phyloP scores from a whole-genome alignment of 805 yeast species.

The Clavispora santaluciae region DNA sequence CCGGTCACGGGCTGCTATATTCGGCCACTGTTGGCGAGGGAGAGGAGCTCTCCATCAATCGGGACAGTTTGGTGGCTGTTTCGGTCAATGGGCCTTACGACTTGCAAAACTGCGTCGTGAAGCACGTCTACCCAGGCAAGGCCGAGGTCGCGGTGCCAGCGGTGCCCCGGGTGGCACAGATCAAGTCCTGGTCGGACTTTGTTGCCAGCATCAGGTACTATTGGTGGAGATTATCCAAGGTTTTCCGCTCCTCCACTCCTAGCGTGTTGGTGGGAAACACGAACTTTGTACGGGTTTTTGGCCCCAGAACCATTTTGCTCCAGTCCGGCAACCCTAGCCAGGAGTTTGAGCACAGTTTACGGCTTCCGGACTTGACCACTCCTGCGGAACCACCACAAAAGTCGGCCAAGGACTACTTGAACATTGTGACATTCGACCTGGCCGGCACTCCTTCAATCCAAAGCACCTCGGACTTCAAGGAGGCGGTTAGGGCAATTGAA shows the following conservation, averaged over 20 bases:
- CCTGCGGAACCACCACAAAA: slow-evolving; percentile 12
- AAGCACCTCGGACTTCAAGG: slow-evolving; percentile 40
- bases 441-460: slow-evolving; percentile 39
- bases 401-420: slow-evolving; percentile 31
- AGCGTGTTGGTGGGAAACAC: slow-evolving; percentile 28
- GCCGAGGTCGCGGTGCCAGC: slow-evolving; percentile 6
- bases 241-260: slow-evolving; percentile 3
- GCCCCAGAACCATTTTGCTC: slow-evolving; percentile 49
- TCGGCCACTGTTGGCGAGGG: slow-evolving; percentile 38
- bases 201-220: slow-evolving; percentile 8
- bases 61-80: slow-evolving; percentile 43
- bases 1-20: slow-evolving; percentile 52
- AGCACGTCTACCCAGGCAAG: slow-evolving; percentile 13
- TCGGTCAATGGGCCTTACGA: slow-evolving; percentile 48
- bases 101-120: slow-evolving; percentile 34
- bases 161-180: slow-evolving; percentile 9
- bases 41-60: slow-evolving; percentile 47
- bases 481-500: slow-evolving; percentile 19
- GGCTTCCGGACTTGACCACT: background rate
- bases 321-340: slow-evolving; percentile 37
- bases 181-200: slow-evolving; percentile 7
- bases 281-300: slow-evolving; percentile 45
- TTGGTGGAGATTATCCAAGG: slow-evolving; percentile 8
- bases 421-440: slow-evolving; percentile 40
- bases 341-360: slow-evolving; percentile 8